Evolutionary conservation across 2,329 filamentous ascomycete species (phyloP).

Genomic region (Phaeosphaeria sp.): DNA sequence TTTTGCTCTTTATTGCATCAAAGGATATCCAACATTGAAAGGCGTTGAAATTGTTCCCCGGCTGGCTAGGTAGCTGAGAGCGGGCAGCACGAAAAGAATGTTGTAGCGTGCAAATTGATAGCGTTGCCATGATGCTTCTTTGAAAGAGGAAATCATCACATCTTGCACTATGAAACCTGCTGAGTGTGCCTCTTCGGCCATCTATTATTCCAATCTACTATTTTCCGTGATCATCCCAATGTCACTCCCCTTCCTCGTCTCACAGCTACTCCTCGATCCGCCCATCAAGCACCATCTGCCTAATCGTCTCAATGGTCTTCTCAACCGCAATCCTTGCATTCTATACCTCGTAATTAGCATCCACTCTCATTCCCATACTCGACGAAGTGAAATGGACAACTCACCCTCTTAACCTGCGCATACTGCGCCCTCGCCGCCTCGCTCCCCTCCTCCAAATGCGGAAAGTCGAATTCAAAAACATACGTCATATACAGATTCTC

Average conservation of each 20-base stretch:
- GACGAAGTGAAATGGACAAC: slow-evolving; percentile 13
- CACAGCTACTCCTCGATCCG: slow-evolving; percentile 26
- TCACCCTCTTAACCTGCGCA: slow-evolving; percentile 33
- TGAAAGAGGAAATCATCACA: too few relatives aligned
- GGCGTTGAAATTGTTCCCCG: slow-evolving; percentile 1
- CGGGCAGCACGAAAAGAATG: background rate
- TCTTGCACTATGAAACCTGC: background rate
- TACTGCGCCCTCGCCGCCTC: slow-evolving; percentile 41
- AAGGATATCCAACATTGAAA: slow-evolving; percentile 4
- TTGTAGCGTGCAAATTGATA: background rate
- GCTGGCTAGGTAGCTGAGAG: background rate
- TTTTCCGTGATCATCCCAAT: background rate
- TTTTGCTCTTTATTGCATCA: background rate
- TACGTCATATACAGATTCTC: slow-evolving; percentile 55
- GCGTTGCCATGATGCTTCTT: too few relatives aligned
- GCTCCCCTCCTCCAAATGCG: slow-evolving; percentile 44
- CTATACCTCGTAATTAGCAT: too few relatives aligned
- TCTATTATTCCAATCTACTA: background rate
- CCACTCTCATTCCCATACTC: too few relatives aligned
- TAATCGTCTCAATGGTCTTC: slow-evolving; percentile 50
- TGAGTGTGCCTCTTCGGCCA: too few relatives aligned
- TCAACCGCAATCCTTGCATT: slow-evolving; percentile 54
- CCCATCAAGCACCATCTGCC: slow-evolving; percentile 52
- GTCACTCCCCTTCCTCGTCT: background rate
- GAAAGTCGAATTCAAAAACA: slow-evolving; percentile 52